Percentiles rank a stretch among this genome's conserved stretches.
phyloP scores from a whole-genome alignment of 2,329 filamentous ascomycete species.

The Exophiala aquamarina region DNA sequence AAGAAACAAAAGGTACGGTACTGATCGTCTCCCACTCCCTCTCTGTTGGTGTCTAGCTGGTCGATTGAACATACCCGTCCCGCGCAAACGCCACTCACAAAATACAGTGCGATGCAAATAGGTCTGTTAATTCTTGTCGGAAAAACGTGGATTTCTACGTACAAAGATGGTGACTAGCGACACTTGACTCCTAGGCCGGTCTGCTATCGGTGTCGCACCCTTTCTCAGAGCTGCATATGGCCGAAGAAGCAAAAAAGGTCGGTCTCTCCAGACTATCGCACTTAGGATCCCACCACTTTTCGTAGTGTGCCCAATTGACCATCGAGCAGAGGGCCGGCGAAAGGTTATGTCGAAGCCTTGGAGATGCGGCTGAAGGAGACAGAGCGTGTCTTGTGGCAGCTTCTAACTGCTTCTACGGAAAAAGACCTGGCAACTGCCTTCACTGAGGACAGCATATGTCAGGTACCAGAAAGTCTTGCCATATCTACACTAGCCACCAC shows the following conservation, averaged over 20 bases:
- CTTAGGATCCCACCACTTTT: neutral
- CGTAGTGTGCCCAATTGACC: neutral
- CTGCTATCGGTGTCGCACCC: constrained; percentile 37
- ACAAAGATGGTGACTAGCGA: neutral
- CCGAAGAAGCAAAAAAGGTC: constrained; percentile 41
- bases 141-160: neutral
- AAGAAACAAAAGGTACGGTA: constrained; percentile 40
- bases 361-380: constrained; percentile 42
- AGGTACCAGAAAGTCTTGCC: constrained; percentile 2
- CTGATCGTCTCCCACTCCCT: neutral
- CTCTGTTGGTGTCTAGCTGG: neutral
- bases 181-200: constrained; percentile 31
- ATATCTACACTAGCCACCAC: constrained; percentile 1
- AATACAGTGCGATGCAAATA: constrained; percentile 36
- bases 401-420: constrained; percentile 34
- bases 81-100: neutral
- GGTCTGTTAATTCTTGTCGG: constrained; percentile 27
- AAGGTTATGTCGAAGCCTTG: constrained; percentile 45
- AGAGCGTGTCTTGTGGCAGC: constrained; percentile 36
- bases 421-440: constrained; percentile 29
- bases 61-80: neutral
- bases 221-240: constrained; percentile 38
- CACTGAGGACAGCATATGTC: constrained; percentile 1
- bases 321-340: constrained; percentile 40
- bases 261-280: constrained; percentile 3